Percentiles rank a stretch among this genome's conserved stretches.
phyloP scores from a whole-genome alignment of 2,329 filamentous ascomycete genomes.

The Leptographium galeiforme region DNA sequence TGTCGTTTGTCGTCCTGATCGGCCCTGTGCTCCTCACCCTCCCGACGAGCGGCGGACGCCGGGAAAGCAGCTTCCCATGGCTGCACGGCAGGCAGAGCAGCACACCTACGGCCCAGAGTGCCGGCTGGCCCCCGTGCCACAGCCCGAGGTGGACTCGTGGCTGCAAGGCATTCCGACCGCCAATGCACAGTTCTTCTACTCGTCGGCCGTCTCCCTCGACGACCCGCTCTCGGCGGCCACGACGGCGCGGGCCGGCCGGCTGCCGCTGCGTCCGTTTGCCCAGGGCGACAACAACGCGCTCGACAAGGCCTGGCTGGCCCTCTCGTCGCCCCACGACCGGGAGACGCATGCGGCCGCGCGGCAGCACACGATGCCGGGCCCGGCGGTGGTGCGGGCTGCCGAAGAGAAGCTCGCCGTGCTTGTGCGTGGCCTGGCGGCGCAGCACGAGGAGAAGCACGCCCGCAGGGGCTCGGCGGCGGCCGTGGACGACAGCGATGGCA shows the following conservation, averaged over 20 bases:
- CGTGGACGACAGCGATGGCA: constrained; percentile 2
- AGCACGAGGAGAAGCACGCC: constrained; percentile 33
- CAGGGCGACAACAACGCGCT: constrained; percentile 65
- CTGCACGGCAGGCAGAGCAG: neutral
- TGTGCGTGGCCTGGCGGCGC: constrained; percentile 27
- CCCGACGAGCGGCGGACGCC: neutral
- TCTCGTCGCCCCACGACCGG: constrained; percentile 36
- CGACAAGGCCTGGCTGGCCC: constrained; percentile 61
- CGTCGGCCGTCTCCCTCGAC: constrained; percentile 69
- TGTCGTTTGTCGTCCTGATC: neutral
- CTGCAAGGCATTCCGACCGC: constrained; percentile 43
- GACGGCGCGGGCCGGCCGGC: constrained; percentile 29
- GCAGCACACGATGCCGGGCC: constrained; percentile 19
- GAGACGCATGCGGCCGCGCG: constrained; percentile 30
- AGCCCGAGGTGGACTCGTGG: constrained; percentile 21
- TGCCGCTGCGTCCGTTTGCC: constrained; percentile 64
- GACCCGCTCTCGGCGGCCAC: constrained; percentile 63
- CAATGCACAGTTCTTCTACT: constrained; percentile 72
- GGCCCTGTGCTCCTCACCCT: neutral
- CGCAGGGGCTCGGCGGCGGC: constrained; percentile 1
- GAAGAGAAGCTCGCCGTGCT: constrained; percentile 24
- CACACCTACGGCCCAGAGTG: constrained; percentile 52
- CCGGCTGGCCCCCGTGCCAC: constrained; percentile 34
- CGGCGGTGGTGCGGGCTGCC: constrained; percentile 21
- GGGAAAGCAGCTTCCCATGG: neutral